Base-by-base conservation (phyloP, 768 basidiomycete species). In the Pulveroboletus sp. region DNA sequence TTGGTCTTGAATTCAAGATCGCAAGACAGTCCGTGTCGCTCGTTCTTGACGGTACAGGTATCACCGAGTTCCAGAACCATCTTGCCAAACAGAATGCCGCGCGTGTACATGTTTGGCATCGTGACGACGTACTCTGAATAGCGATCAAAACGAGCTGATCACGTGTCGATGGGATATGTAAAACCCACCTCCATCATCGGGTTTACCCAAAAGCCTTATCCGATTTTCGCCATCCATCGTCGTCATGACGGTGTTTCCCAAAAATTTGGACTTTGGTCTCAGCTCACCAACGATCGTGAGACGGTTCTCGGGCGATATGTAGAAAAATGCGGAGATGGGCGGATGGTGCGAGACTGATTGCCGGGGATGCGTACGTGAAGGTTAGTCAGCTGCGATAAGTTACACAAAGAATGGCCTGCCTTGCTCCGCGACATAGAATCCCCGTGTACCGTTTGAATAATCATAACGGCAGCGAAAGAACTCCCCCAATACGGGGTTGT, bases 1-100 rank as follows among this genome's bases (percentile, higher is more conserved):
- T 97, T 98, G 34, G 94, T 94, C 78, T 97, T 98, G 76, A 98
- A 99, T 57, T 97, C 93, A 31, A 98, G 72, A 63, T 95, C 93
- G 52, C 88, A 90, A 39, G 66, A 71, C 53, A 90, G 66, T 17
- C 82, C 82, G 37, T 82, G 81, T 59, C 82, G 82, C 60, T 89
- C 85, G 71, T 93, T 94, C 73, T 82, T 84, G 49, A 92, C 91
- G 8, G 74, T 78, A 58, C 91, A 93, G 29, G 81, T 79, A 68
- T 98, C 97, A 5, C 95, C 94, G 19, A 99, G 75, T 71, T 99
- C 97, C 44, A 95, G 75, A 23, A 97, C 87, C 94, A 99, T 95
- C 77, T 90, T 91, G 10, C 88, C 89, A 67, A 89, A 92, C 36
- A 91, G 70, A 56, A 91, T 90, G 8, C 90, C 90, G 32, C 90